phyloP scores from a whole-genome alignment of 2,329 filamentous ascomycete genomes.

The Ascochyta rabiei region DNA sequence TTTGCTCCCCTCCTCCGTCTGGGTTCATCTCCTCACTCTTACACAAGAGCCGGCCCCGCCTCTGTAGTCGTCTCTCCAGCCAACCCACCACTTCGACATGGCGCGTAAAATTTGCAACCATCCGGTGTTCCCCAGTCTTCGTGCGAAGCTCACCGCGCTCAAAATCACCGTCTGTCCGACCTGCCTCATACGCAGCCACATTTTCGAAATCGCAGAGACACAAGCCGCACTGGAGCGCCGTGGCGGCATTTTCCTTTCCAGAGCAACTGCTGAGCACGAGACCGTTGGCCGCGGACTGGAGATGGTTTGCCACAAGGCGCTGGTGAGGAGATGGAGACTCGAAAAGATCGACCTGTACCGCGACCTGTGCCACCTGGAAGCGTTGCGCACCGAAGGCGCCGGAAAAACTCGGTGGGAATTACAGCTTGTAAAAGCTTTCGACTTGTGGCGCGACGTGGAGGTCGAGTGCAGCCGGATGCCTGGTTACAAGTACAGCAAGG shows the following conservation, averaged over 20 bases:
- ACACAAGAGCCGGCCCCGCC: not conserved
- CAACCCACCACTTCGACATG: not conserved
- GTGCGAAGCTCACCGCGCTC: not conserved
- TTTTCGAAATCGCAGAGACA: conserved; percentile 10
- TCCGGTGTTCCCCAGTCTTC: not conserved
- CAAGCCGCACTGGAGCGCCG: conserved; percentile 14
- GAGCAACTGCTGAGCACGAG: not conserved
- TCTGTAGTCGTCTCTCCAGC: too few relatives aligned
- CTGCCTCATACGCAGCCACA: conserved; percentile 12
- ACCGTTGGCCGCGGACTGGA: not conserved
- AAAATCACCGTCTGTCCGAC: conserved; percentile 1
- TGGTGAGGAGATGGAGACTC: not conserved
- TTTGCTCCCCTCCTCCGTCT: not conserved
- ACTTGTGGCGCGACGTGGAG: conserved; percentile 11
- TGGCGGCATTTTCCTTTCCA: conserved; percentile 22
- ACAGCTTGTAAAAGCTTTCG: conserved; percentile 3
- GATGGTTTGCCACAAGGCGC: not conserved
- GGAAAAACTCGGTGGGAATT: not conserved
- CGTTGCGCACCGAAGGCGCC: conserved; percentile 2
- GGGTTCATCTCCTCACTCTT: not conserved
- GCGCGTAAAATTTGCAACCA: not conserved
- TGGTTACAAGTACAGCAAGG: not conserved
- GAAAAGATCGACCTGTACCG: conserved; percentile 9
- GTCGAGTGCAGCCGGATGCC: conserved; percentile 11
- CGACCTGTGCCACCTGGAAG: conserved; percentile 10